Conservation (phyloP, 2,329 filamentous ascomycete genomes). For the Parastagonospora nodorum region DNA sequence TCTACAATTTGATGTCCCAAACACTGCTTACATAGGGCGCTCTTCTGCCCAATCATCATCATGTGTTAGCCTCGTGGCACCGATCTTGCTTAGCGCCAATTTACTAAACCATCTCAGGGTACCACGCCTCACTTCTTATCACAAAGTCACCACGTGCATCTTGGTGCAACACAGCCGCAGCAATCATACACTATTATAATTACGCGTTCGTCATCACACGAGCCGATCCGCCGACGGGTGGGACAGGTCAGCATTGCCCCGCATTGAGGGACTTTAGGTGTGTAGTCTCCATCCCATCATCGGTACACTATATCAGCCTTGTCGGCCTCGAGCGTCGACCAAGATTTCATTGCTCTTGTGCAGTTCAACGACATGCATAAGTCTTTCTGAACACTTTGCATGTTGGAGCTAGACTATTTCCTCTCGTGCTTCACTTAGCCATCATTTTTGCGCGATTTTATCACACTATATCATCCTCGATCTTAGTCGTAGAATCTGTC, state of each 20-base stretch:
- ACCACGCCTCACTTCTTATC: slow-evolving; percentile 18
- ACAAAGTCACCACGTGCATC: slow-evolving; percentile 26
- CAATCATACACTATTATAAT: background rate
- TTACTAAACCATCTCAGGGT: slow-evolving; percentile 14
- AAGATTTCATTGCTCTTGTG: background rate
- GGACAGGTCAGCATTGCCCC: background rate
- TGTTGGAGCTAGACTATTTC: too few species aligned
- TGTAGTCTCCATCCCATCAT: background rate
- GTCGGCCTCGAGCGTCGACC: background rate
- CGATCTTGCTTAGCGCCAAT: slow-evolving; percentile 19
- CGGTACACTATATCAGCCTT: background rate
- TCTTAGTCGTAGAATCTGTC: too few species aligned
- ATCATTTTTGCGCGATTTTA: too few species aligned
- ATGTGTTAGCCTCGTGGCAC: slow-evolving; percentile 19
- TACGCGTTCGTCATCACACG: slow-evolving; percentile 1
- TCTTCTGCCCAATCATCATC: slow-evolving; percentile 22
- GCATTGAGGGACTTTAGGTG: background rate
- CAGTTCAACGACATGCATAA: background rate
- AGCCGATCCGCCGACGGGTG: background rate
- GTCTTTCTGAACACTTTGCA: too few species aligned
- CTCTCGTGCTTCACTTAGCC: too few species aligned
- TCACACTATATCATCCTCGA: too few species aligned
- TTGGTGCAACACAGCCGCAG: slow-evolving; percentile 4
- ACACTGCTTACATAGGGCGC: background rate
- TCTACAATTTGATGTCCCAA: slow-evolving; percentile 4